Evolutionary conservation across 2,329 filamentous ascomycete genomes (phyloP).

Genomic region (Calonectria ilicicola): DNA sequence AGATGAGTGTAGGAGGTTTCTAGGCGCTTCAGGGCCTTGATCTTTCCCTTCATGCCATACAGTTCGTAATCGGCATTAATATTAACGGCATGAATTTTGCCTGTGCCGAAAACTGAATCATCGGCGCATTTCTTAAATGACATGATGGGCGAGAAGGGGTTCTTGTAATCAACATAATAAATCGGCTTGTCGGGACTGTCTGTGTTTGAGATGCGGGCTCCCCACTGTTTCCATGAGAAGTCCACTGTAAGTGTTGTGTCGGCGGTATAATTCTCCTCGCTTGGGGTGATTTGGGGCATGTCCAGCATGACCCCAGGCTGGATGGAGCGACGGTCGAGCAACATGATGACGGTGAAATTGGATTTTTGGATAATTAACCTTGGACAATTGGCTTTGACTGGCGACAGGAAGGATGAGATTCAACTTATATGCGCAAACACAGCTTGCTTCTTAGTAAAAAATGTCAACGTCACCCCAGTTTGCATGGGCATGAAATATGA

Average conservation of each 20-base stretch:
- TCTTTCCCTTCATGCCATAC: slow-evolving; percentile 32
- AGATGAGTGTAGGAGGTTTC: slow-evolving; percentile 38
- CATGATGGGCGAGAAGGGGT: slow-evolving; percentile 22
- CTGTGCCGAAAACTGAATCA: slow-evolving; percentile 20
- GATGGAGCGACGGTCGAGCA: not conserved
- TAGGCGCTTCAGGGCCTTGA: slow-evolving; percentile 35
- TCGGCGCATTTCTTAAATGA: slow-evolving; percentile 20
- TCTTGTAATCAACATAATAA: slow-evolving; percentile 31
- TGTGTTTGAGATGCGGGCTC: slow-evolving; percentile 26
- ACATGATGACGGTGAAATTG: not conserved
- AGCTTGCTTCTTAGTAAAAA: not conserved
- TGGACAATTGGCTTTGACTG: not conserved
- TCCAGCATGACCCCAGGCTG: not conserved
- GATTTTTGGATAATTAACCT: not conserved
- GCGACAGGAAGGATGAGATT: not conserved
- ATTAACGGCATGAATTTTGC: slow-evolving; percentile 33
- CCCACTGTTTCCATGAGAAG: slow-evolving; percentile 34
- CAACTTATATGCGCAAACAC: not conserved
- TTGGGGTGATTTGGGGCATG: not conserved
- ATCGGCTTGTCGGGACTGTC: slow-evolving; percentile 16
- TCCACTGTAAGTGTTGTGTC: slow-evolving; percentile 23
- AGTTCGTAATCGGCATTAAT: slow-evolving; percentile 39
- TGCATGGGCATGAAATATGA: not conserved
- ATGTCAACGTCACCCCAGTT: not conserved
- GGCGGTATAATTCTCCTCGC: not conserved